Conservation (phyloP, 345 rosid genomes). For the Xanthoceras sorbifolium region DNA sequence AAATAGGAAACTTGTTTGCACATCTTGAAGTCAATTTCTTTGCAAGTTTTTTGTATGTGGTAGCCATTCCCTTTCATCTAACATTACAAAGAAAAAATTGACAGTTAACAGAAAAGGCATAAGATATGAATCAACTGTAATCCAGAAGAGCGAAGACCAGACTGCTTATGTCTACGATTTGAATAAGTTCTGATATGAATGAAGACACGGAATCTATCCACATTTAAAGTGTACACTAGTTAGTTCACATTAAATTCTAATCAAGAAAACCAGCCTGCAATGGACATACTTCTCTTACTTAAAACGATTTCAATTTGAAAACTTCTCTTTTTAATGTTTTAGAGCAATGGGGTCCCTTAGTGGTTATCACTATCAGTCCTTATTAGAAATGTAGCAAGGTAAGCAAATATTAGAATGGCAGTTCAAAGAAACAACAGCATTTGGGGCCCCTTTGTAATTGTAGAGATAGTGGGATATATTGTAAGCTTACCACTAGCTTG, state of each 20-base stretch:
- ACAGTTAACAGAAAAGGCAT: neutral
- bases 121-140: neutral
- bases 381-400: neutral
- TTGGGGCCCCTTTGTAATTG: neutral
- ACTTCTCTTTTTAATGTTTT: neutral
- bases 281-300: neutral
- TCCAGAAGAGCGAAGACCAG: neutral
- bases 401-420: neutral
- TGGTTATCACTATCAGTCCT: neutral
- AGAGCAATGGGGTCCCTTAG: neutral
- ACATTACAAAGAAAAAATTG: neutral
- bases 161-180: neutral
- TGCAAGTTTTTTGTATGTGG: neutral
- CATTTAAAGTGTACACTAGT: neutral
- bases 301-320: neutral
- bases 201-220: neutral
- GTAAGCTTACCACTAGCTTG: conserved; percentile 13
- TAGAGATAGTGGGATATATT: neutral
- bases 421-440: neutral
- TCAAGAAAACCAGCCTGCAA: neutral
- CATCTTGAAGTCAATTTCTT: neutral
- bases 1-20: neutral
- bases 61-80: neutral
- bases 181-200: neutral
- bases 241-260: neutral